These are phyloP conservation scores for Fusarium anthophilum DNA, from an alignment of 2,329 filamentous ascomycete genomes.

Conservation along the genomic window DNA sequence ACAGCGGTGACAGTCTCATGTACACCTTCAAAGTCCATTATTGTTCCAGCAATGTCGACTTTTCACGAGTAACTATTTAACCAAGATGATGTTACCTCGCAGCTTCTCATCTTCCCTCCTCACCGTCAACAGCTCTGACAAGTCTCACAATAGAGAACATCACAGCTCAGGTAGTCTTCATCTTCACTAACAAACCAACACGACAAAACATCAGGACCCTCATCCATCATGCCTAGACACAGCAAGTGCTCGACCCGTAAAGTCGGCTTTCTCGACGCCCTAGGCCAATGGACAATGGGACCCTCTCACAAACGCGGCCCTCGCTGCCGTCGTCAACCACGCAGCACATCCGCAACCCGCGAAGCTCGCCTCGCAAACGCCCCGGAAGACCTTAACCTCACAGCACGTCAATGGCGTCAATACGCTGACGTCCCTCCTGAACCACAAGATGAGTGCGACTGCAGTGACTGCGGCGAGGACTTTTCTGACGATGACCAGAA, in stretches of 20 bases:
- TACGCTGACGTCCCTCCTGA: conserved; percentile 1
- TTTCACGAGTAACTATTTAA: not conserved
- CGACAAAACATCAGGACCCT: not conserved
- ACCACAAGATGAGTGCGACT: not conserved
- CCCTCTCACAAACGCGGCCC: not conserved
- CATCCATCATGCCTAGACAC: not conserved
- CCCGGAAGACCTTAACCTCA: conserved; percentile 2
- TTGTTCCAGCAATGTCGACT: not conserved
- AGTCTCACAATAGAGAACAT: not conserved
- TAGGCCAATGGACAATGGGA: conserved; percentile 10
- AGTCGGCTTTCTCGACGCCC: conserved; percentile 12
- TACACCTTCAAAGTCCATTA: not conserved
- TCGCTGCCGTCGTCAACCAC: not conserved
- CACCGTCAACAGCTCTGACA: not conserved
- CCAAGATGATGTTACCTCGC: no score
- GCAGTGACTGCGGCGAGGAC: not conserved
- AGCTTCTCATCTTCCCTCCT: not conserved
- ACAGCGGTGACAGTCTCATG: not conserved
- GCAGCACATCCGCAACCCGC: not conserved
- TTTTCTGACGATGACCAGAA: not conserved
- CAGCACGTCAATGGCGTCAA: conserved; percentile 2
- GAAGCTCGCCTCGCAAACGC: conserved; percentile 5
- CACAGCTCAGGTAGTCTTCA: not conserved
- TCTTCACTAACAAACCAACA: not conserved
- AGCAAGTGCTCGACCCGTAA: not conserved